Evolutionary conservation across 164 flowering plant genomes (phyloP).

Genomic region (Euptelea pleiosperma): DNA sequence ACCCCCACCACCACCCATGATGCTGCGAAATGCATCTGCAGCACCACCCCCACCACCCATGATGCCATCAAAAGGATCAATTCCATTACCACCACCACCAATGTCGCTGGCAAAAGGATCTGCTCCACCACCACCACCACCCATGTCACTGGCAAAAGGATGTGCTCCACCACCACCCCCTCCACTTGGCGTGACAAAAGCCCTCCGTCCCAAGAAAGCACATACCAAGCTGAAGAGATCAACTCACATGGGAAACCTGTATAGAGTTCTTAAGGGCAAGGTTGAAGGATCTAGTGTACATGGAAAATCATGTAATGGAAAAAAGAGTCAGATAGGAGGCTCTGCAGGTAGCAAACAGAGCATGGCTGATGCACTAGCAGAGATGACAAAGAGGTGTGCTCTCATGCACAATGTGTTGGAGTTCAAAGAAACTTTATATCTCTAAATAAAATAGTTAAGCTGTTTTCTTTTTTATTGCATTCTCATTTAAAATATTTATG

Average conservation of each 20-base stretch:
- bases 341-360: slow-evolving; percentile 53
- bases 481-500: background rate
- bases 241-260: slow-evolving; percentile 68
- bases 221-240: slow-evolving; percentile 67
- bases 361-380: slow-evolving; percentile 92
- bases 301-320: slow-evolving; percentile 41
- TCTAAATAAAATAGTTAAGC: background rate
- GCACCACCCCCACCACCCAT: slow-evolving; percentile 36
- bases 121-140: slow-evolving; percentile 36
- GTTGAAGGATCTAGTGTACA: slow-evolving; percentile 59
- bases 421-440: background rate
- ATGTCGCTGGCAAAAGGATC: slow-evolving; percentile 16
- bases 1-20: slow-evolving; percentile 29
- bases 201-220: slow-evolving; percentile 51
- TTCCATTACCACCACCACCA: slow-evolving; percentile 31
- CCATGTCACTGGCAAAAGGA: slow-evolving; percentile 24
- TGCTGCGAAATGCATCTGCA: slow-evolving; percentile 1
- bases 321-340: slow-evolving; percentile 31
- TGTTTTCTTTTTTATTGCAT: background rate
- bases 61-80: slow-evolving; percentile 2
- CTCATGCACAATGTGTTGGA: background rate
- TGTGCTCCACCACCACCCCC: slow-evolving; percentile 70
- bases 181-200: slow-evolving; percentile 35
- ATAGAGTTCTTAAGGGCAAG: slow-evolving; percentile 71
- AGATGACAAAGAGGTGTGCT: slow-evolving; percentile 77